Base-by-base conservation (phyloP, 257 asterid species). In the Fraxinus quadrangulata region DNA sequence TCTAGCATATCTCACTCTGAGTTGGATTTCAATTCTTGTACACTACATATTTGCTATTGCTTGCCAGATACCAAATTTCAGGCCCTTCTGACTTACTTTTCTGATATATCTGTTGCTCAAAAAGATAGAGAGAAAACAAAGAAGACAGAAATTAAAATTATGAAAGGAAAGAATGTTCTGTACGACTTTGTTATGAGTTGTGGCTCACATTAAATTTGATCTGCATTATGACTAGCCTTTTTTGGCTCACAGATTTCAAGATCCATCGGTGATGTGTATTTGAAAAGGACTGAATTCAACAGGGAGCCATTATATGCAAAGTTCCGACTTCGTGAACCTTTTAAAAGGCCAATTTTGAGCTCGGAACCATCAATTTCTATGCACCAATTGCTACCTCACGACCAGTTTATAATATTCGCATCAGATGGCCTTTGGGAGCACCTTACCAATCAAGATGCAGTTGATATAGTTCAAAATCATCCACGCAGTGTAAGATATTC, bases 401-500 rank as follows among this genome's bases (percentile, higher is more conserved):
- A 92, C 77, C 92, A 87, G 81, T 92, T 92, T 79, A 71, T 92
- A 63, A 90, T 92, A 81, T 90, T 92, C 67, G 97, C 97, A 30
- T 90, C 96, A 16, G 97, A 92, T 81, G 97, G 96, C 68, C 92
- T 92, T 24, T 92, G 97, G 97, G 97, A 92, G 88, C 97, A 92
- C 83, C 89, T 92, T 21, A 84, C 87, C 73, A 92, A 92, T 85
- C 94, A 92, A 86, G 96, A 89, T 71, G 96, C 97, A 31, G 92
- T 92, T 66, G 89, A 85, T 72, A 87, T 92, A 37, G 96, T 92
- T 75, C 94, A 92, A 79, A 89, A 87, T 63, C 86, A 86, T 81
- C 92, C 89, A 2, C 91, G 85, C 83, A 77, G 47, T 76, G 97
- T 92, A 86, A 88, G 96, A 30, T 75, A 72, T 66, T 42, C 34